Conservation (phyloP, 257 asterid species). For the Rehmannia glutinosa region DNA sequence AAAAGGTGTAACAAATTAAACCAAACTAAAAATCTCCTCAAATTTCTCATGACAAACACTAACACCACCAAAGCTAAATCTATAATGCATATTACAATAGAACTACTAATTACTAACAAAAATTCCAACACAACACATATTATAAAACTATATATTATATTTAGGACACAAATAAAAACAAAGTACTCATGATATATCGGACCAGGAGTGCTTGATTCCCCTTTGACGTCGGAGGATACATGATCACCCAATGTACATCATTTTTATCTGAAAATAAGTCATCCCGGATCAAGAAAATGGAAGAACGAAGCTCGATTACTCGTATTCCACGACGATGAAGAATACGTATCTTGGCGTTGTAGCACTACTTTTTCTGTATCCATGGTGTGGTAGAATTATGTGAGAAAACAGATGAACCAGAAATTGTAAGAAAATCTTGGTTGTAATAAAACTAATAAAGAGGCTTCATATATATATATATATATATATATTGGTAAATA, state of each 20-base stretch:
- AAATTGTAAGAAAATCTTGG: background rate
- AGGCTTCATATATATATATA: background rate
- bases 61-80: background rate
- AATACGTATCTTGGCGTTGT: background rate
- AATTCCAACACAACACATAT: background rate
- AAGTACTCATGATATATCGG: conserved; percentile 30
- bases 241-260: conserved; percentile 1
- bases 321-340: background rate
- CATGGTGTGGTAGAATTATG: conserved; percentile 11
- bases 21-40: background rate
- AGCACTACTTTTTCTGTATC: conserved; percentile 1
- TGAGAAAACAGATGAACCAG: background rate
- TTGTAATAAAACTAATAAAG: background rate
- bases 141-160: background rate
- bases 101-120: background rate
- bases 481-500: too few species aligned
- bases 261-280: background rate
- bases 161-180: background rate
- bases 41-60: background rate
- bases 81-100: background rate
- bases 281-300: conserved; percentile 17
- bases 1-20: too few species aligned
- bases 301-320: background rate
- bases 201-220: conserved; percentile 61
- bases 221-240: conserved; percentile 17